phyloP scores from a whole-genome alignment of 176 grass and related monocot genomes.

The Ensete ventricosum region DNA sequence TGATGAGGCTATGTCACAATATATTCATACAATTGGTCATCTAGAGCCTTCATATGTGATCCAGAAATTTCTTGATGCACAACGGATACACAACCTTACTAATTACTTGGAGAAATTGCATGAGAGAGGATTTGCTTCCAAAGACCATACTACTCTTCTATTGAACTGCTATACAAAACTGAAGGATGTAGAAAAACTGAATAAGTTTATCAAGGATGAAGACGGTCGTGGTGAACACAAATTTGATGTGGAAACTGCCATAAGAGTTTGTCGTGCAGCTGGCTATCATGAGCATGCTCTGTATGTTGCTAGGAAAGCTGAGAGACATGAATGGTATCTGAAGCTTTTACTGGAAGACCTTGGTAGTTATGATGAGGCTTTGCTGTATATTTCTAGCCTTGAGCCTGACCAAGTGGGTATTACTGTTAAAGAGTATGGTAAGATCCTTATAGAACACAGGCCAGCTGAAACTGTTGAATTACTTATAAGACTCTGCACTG shows the following conservation, averaged over 20 bases:
- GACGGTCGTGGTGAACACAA: conserved; percentile 75
- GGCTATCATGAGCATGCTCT: conserved; percentile 98
- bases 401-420: conserved; percentile 85
- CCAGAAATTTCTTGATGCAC: conserved; percentile 96
- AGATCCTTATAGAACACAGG: conserved; percentile 91
- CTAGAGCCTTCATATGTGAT: conserved; percentile 98
- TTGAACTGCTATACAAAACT: conserved; percentile 23
- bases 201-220: conserved; percentile 83
- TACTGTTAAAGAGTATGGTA: conserved; percentile 90
- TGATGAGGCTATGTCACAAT: conserved; percentile 92
- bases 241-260: conserved; percentile 97
- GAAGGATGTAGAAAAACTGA: conserved; percentile 69
- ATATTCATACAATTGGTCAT: conserved; percentile 92
- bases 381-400: conserved; percentile 86
- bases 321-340: conserved; percentile 90
- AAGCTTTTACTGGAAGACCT: conserved; percentile 99
- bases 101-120: conserved; percentile 97
- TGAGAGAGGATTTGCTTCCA: conserved; percentile 53
- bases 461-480: conserved; percentile 84
- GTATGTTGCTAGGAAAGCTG: conserved; percentile 95
- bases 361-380: conserved; percentile 77
- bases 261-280: conserved; percentile 86
- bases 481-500: conserved; percentile 64
- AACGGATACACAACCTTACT: conserved; percentile 87
- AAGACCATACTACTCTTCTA: conserved; percentile 24